Percentiles rank a stretch among this genome's conserved stretches.
These are phyloP conservation scores for Zymoseptoria brevis DNA, from an alignment of 2,329 filamentous ascomycete genomes.

Conservation along the genomic window DNA sequence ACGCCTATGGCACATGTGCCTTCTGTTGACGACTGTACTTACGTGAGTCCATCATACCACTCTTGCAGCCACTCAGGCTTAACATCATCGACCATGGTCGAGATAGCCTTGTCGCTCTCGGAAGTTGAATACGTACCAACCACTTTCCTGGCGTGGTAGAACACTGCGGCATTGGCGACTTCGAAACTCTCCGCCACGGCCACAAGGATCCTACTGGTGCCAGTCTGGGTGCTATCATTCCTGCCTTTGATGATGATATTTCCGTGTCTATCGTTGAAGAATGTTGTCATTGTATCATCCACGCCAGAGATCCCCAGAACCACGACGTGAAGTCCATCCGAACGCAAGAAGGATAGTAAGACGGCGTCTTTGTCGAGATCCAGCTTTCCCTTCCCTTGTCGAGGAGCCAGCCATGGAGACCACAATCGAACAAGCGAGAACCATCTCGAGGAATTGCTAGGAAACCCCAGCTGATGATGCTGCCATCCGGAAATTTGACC, in stretches of 20 bases:
- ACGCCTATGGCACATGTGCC: slow-evolving; percentile 48
- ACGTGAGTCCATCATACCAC: slow-evolving; percentile 44
- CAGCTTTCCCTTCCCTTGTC: slow-evolving; percentile 65
- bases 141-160: slow-evolving; percentile 76
- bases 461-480: slow-evolving; percentile 53
- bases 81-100: slow-evolving; percentile 40
- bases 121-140: slow-evolving; percentile 41
- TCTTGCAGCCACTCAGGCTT: slow-evolving; percentile 64
- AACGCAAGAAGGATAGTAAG: slow-evolving; percentile 66
- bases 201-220: slow-evolving; percentile 57
- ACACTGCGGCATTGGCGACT: slow-evolving; percentile 65
- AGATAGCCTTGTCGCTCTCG: slow-evolving; percentile 38
- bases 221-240: slow-evolving; percentile 57
- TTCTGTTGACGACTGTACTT: not conserved
- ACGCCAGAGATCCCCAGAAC: slow-evolving; percentile 70
- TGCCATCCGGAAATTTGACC: slow-evolving; percentile 52
- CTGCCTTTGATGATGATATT: slow-evolving; percentile 60
- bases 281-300: slow-evolving; percentile 59
- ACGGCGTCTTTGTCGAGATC: slow-evolving; percentile 68
- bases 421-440: slow-evolving; percentile 74
- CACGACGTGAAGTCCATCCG: slow-evolving; percentile 65
- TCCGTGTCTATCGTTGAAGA: slow-evolving; percentile 58
- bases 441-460: slow-evolving; percentile 62
- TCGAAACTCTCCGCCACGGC: slow-evolving; percentile 68
- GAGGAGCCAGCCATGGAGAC: slow-evolving; percentile 80